Percentiles rank a stretch among this genome's conserved stretches.
Evolutionary conservation across 768 basidiomycete genomes (phyloP).

Genomic region (Hypholoma fasciculare): DNA sequence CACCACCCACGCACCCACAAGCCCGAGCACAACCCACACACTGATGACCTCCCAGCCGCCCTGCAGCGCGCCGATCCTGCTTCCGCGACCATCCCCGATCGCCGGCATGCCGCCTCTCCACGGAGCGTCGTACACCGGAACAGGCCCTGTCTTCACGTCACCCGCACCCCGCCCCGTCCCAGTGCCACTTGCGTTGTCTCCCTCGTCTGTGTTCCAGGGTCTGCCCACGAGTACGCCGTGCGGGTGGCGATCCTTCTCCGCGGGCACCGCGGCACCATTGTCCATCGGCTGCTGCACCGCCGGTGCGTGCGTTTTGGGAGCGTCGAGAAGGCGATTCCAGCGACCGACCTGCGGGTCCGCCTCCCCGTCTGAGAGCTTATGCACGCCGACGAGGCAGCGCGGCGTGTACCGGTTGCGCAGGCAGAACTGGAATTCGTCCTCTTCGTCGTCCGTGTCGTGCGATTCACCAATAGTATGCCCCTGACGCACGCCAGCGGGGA

Average conservation of each 20-base stretch:
- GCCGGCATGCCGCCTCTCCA: neutral
- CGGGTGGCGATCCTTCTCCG: neutral
- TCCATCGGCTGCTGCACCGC: conserved; percentile 16
- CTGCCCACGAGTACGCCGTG: neutral
- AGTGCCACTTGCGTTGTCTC: conserved; percentile 12
- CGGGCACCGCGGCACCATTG: neutral
- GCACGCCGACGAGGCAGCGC: conserved; percentile 65
- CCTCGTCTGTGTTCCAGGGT: neutral
- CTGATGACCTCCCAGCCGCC: conserved; percentile 28
- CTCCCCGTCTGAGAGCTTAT: conserved; percentile 51
- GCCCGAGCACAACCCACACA: neutral
- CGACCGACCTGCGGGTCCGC: conserved; percentile 32
- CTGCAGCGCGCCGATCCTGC: conserved; percentile 25
- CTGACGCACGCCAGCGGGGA: neutral
- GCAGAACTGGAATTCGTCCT: conserved; percentile 13
- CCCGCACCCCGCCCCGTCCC: neutral
- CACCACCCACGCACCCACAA: neutral
- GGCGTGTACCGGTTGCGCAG: conserved; percentile 17
- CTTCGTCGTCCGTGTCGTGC: conserved; percentile 15
- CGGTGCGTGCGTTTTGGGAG: conserved; percentile 29
- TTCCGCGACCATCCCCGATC: neutral
- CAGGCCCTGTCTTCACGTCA: neutral
- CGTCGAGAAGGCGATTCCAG: conserved; percentile 58
- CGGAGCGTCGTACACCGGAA: neutral
- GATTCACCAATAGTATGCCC: conserved; percentile 23